Percentiles rank a stretch among this genome's conserved stretches.
These are phyloP conservation scores for Dioszegia crocea DNA, from an alignment of 768 basidiomycete genomes.

Conservation along the genomic window DNA sequence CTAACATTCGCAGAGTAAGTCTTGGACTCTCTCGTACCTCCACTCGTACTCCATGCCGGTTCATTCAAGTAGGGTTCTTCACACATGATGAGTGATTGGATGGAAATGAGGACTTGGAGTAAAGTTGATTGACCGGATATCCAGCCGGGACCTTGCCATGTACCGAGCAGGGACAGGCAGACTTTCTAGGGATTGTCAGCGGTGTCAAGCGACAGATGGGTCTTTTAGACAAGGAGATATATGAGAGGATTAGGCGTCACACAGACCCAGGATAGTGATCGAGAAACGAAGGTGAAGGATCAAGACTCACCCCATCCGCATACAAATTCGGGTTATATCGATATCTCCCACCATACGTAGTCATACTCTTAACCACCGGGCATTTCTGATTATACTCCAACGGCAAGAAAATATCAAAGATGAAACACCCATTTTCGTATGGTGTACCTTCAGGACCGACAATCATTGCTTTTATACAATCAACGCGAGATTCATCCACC, in stretches of 20 bases:
- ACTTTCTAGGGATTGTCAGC: constrained; percentile 71
- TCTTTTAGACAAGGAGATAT: too few species aligned
- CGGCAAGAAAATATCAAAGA: constrained; percentile 89
- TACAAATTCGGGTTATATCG: constrained; percentile 94
- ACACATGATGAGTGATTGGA: constrained; percentile 93
- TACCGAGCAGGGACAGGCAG: constrained; percentile 82
- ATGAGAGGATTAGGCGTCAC: too few species aligned
- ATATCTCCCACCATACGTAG: constrained; percentile 45
- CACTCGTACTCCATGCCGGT: constrained; percentile 51
- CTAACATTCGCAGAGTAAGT: constrained; percentile 68
- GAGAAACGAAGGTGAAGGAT: background rate
- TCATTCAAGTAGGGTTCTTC: constrained; percentile 93
- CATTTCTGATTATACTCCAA: constrained; percentile 77
- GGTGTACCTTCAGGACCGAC: constrained; percentile 92
- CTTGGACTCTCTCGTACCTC: constrained; percentile 18
- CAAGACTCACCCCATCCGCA: constrained; percentile 53
- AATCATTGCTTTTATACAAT: constrained; percentile 46
- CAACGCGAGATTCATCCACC: constrained; percentile 67
- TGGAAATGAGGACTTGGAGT: constrained; percentile 85
- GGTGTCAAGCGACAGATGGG: constrained; percentile 50
- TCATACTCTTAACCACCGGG: constrained; percentile 68
- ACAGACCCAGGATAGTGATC: too few species aligned
- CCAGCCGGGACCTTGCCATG: constrained; percentile 94
- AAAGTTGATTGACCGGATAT: constrained; percentile 82
- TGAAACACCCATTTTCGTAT: constrained; percentile 79